Evolutionary conservation across 2,329 filamentous ascomycete genomes (phyloP).

Genomic region (Botrytis byssoidea): DNA sequence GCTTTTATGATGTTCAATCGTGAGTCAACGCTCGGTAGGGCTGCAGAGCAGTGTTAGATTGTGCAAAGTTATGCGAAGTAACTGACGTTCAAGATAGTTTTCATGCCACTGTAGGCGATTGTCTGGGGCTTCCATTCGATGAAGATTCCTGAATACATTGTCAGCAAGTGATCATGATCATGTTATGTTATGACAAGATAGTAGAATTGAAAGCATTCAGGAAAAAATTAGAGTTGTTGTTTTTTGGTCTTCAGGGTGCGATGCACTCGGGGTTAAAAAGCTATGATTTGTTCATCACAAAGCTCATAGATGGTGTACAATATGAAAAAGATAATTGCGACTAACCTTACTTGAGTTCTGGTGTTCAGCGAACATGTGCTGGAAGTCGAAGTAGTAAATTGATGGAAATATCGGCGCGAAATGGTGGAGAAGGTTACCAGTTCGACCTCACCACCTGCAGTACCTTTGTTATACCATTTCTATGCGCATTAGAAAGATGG

Average conservation of each 20-base stretch:
- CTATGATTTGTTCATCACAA: constrained; percentile 41
- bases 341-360: constrained; percentile 30
- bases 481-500: background rate
- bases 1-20: background rate
- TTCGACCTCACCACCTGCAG: background rate
- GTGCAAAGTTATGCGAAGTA: background rate
- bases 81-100: background rate
- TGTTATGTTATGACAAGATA: constrained; percentile 45
- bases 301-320: constrained; percentile 21
- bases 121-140: background rate
- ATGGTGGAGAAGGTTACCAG: background rate
- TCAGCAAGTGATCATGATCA: constrained; percentile 45
- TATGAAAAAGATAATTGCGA: constrained; percentile 24
- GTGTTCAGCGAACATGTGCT: background rate
- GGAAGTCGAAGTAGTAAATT: background rate
- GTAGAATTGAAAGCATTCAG: constrained; percentile 34
- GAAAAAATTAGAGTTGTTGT: constrained; percentile 46
- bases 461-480: background rate
- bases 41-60: background rate
- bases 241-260: constrained; percentile 42
- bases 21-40: too few relatives aligned
- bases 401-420: background rate
- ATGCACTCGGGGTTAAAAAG: constrained; percentile 44
- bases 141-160: constrained; percentile 50
- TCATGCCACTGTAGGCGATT: background rate